Evolutionary conservation across 1,284 basidiomycete genomes (phyloP).

Genomic region (Trichosporon sp.): DNA sequence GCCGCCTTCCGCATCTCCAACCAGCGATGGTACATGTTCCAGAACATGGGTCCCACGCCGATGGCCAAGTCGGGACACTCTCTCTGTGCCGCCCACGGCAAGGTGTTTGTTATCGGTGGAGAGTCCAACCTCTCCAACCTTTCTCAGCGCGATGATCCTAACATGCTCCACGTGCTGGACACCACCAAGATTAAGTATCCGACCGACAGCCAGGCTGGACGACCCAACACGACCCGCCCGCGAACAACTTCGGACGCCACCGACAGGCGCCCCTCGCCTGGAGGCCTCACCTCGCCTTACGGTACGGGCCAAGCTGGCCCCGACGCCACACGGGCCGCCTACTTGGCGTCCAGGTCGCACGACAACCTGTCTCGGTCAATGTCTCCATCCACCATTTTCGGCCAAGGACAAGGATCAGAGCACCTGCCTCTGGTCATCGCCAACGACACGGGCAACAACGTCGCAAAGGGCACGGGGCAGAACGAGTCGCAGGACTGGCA

Average conservation of each 20-base stretch:
- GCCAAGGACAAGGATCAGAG: constrained; percentile 23
- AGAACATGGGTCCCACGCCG: constrained; percentile 96
- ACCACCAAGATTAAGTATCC: constrained; percentile 98
- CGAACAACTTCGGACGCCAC: constrained; percentile 34
- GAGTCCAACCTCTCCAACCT: constrained; percentile 65
- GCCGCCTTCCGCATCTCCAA: constrained; percentile 92
- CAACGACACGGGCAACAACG: constrained; percentile 29
- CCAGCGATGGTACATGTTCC: constrained; percentile 95
- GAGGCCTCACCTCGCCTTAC: constrained; percentile 21
- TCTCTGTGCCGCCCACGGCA: constrained; percentile 85
- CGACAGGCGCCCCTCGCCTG: constrained; percentile 23
- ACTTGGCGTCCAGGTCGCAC: constrained; percentile 35
- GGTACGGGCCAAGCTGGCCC: constrained; percentile 5
- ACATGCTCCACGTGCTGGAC: constrained; percentile 83
- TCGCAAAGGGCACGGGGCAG: constrained; percentile 23
- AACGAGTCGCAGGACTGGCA: constrained; percentile 33
- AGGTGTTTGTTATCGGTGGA: constrained; percentile 90
- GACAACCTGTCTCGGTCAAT: constrained; percentile 43
- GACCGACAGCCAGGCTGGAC: constrained; percentile 47
- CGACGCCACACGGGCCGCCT: constrained; percentile 21
- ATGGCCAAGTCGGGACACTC: constrained; percentile 90
- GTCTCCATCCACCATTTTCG: constrained; percentile 35
- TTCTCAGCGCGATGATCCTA: constrained; percentile 74
- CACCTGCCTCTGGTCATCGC: constrained; percentile 33
- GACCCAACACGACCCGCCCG: constrained; percentile 12